Percentiles rank a stretch among this genome's conserved stretches.
Conservation (phyloP, 345 rosid species). For the Firmiana major region DNA sequence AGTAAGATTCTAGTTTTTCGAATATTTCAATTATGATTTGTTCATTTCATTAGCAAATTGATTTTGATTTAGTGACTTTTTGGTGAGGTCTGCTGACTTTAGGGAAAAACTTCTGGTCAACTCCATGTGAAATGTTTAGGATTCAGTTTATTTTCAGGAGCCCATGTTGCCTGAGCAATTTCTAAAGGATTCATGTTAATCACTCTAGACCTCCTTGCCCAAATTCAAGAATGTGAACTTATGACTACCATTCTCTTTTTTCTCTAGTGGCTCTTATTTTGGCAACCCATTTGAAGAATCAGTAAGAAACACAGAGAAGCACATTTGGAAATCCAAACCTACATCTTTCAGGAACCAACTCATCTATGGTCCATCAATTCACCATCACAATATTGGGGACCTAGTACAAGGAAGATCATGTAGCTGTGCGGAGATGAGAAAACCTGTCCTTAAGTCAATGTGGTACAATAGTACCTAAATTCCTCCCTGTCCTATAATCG, state of each 20-base stretch:
- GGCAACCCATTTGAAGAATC: not conserved
- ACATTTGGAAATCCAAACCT: not conserved
- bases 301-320: not conserved
- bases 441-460: not conserved
- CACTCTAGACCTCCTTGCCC: not conserved
- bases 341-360: not conserved
- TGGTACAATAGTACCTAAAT: not conserved
- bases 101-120: not conserved
- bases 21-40: not conserved
- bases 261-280: not conserved
- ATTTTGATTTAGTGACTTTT: not conserved
- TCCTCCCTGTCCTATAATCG: not conserved
- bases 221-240: not conserved
- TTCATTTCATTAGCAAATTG: not conserved
- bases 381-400: not conserved
- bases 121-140: not conserved
- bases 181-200: not conserved
- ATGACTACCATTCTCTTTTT: not conserved
- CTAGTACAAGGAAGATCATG: not conserved
- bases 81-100: not conserved
- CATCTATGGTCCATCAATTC: not conserved
- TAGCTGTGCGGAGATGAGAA: not conserved
- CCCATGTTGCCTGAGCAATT: not conserved
- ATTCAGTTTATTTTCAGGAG: not conserved
- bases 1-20: constrained; percentile 33